A percentile compares a stretch with the other conserved stretches of the same genome.
Evolutionary conservation across 805 yeast species (phyloP).

Genomic region (Ogataea minuta): DNA sequence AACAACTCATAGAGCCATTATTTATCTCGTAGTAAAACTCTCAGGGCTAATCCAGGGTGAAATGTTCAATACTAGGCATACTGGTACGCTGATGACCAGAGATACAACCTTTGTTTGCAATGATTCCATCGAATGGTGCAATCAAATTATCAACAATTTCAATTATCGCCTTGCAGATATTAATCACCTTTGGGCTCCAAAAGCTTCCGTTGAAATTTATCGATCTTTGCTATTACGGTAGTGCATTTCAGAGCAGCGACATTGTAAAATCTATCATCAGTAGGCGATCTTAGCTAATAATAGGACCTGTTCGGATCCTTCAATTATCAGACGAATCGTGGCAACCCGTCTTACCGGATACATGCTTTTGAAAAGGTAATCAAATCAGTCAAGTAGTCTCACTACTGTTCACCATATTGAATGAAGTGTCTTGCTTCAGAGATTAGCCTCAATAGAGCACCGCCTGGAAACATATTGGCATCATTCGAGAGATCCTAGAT

Average conservation of each 20-base stretch:
- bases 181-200: no score
- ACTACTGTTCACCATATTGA: no score
- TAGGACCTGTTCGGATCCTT: neutral
- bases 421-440: no score
- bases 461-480: no score
- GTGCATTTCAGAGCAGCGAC: neutral
- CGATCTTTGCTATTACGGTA: neutral
- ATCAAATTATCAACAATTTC: constrained; percentile 1
- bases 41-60: constrained; percentile 53
- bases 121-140: constrained; percentile 28
- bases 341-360: neutral
- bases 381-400: no score
- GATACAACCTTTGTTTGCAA: no score
- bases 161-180: constrained; percentile 5
- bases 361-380: neutral
- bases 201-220: constrained; percentile 3
- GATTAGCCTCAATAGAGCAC: no score
- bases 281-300: constrained; percentile 1
- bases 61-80: constrained; percentile 46
- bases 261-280: neutral
- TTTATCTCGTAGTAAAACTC: constrained; percentile 38
- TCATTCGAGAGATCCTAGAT: no score
- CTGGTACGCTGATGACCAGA: constrained; percentile 36
- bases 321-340: neutral
- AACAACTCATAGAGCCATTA: constrained; percentile 45